These are phyloP conservation scores for Melanomma pulvis-pyrius DNA, from an alignment of 495 filamentous ascomycete genomes.

Conservation along the genomic window DNA sequence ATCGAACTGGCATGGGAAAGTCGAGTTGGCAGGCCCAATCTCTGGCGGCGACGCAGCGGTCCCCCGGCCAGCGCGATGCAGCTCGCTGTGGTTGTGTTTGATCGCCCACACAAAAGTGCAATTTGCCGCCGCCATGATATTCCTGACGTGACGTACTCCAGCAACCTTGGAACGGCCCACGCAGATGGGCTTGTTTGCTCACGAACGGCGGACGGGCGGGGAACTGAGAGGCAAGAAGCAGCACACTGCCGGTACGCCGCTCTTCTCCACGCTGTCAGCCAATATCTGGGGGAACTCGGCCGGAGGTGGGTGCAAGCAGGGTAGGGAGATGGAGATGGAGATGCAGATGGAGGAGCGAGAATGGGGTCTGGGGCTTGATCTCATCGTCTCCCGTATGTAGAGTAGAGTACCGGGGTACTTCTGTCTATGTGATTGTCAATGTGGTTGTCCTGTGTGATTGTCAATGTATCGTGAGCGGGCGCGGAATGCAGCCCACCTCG, in stretches of 20 bases:
- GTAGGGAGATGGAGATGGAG: neutral
- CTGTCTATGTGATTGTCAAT: neutral
- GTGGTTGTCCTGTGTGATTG: neutral
- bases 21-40: conserved; percentile 12
- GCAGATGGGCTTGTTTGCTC: neutral
- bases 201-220: neutral
- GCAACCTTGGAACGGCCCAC: neutral
- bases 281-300: neutral
- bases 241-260: neutral
- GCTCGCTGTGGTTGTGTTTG: conserved; percentile 6
- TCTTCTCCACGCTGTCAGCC: conserved; percentile 2
- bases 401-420: neutral
- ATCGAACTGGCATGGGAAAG: conserved; percentile 16
- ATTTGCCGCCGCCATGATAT: conserved; percentile 1
- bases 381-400: no score
- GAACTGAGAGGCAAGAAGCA: neutral
- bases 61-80: conserved; percentile 9
- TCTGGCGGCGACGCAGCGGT: neutral
- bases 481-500: neutral
- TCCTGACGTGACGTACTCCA: neutral
- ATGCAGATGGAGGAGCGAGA: neutral
- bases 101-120: conserved; percentile 3
- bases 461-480: neutral
- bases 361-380: neutral
- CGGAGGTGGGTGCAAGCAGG: neutral